Evolutionary conservation across 2,329 filamentous ascomycete genomes (phyloP), one percentile per base, ranked within the genome.

Genomic region (Botrytis sinoallii): DNA sequence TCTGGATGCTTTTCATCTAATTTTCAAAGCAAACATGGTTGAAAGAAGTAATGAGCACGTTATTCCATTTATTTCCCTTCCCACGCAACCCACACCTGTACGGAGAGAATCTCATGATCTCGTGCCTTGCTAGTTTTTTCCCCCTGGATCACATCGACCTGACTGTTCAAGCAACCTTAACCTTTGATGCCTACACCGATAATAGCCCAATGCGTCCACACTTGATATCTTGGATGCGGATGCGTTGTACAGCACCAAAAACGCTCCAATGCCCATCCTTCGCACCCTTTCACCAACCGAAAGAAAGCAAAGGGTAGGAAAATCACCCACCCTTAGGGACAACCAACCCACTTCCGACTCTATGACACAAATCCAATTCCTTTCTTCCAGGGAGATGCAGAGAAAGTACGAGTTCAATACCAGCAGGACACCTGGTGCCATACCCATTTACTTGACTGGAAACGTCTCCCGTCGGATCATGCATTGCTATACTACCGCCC

Each of bases 121-220:
- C 69, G 59, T 71, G 69, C 69, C 69, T 66, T 71, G 44, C 57
- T 65, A 71, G 69, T 65, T 65, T 71, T 64, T 42, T 55, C 48
- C 60, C 55, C 69, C 61, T 71, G 69, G 59, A 55, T 40, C 7
- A 35, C 32, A 38, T 40, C 65, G 6, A n/a, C 22, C 61, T 44
- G n/a, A 3, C n/a, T 18, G n/a, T 57, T 12, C 40, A 48, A 60
- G 55, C 55, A 70, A 61, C 55, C 68, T n/a, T 55, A 66, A 40
- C 46, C 44, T 67, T 40, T 38, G 29, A 52, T 52, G 65, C 59
- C 32, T 66, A 71, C 46, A 52, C 69, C 42, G 66, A 69, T 59
- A 48, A 57, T 57, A 25, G 38, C 46, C 48, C 35, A 57, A 68
- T 68, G 25, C 48, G 66, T n/a, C 38, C 35, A 52, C 48, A 68